Conservation (phyloP, 306 rosid species). For the Fragaria nilgerrensis region DNA sequence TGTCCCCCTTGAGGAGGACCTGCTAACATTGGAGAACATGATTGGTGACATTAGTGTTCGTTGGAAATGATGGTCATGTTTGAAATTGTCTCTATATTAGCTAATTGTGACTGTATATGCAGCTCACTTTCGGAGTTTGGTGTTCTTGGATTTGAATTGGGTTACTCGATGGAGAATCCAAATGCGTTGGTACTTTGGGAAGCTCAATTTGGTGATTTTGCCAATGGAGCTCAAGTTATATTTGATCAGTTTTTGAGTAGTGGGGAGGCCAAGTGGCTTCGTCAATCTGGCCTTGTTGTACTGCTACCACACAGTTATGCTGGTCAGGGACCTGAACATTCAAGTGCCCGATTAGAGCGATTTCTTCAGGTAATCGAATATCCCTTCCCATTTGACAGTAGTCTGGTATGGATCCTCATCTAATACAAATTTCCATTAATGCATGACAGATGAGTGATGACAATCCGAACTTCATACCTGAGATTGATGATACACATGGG, state of each 20-base stretch:
- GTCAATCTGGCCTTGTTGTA: constrained; percentile 89
- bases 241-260: constrained; percentile 92
- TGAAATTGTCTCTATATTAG: constrained; percentile 1
- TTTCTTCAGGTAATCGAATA: constrained; percentile 70
- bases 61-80: constrained; percentile 5
- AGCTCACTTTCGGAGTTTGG: constrained; percentile 96
- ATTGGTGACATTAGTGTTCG: neutral
- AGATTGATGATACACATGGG: constrained; percentile 87
- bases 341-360: constrained; percentile 86
- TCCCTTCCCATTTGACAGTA: neutral
- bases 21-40: neutral
- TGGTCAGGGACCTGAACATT: constrained; percentile 99
- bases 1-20: neutral
- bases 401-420: constrained; percentile 6
- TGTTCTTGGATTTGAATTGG: constrained; percentile 97
- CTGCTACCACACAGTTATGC: constrained; percentile 96
- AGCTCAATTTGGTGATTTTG: constrained; percentile 98
- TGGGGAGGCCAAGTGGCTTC: constrained; percentile 97
- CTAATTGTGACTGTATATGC: constrained; percentile 29
- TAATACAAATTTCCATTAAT: constrained; percentile 23
- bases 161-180: constrained; percentile 95
- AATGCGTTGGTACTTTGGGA: constrained; percentile 93
- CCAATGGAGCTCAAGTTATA: constrained; percentile 95
- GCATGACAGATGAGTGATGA: constrained; percentile 94
- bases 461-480: constrained; percentile 85